These are phyloP conservation scores for Ustilago trichophora DNA, from an alignment of 1,284 basidiomycete genomes.

Conservation along the genomic window DNA sequence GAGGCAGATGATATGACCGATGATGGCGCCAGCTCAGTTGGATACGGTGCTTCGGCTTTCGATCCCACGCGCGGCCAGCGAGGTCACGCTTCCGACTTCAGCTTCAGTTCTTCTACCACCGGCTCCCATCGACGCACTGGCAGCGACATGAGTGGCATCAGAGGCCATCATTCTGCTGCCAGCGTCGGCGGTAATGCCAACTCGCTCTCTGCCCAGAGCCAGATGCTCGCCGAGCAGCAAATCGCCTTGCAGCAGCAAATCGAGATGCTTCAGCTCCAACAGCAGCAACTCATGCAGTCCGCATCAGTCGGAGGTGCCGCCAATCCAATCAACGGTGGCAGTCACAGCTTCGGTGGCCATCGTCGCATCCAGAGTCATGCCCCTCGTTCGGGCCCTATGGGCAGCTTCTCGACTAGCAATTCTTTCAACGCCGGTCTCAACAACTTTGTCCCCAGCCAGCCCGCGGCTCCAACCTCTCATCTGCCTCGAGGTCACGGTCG, in stretches of 20 bases:
- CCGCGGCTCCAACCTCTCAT: constrained; percentile 13
- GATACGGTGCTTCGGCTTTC: constrained; percentile 54
- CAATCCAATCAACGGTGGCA: constrained; percentile 26
- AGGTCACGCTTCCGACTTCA: constrained; percentile 30
- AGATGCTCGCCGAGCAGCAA: constrained; percentile 69
- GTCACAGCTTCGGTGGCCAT: constrained; percentile 69
- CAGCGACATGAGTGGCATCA: constrained; percentile 51
- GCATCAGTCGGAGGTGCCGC: constrained; percentile 25
- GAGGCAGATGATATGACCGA: constrained; percentile 51
- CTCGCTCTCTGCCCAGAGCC: constrained; percentile 71
- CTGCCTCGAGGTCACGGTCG: constrained; percentile 80
- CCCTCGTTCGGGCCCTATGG: constrained; percentile 74
- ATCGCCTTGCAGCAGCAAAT: constrained; percentile 69
- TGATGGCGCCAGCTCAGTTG: constrained; percentile 52
- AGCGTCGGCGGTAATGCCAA: constrained; percentile 81
- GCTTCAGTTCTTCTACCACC: constrained; percentile 27
- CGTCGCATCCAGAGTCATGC: constrained; percentile 84
- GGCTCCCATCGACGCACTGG: constrained; percentile 52
- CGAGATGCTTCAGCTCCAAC: constrained; percentile 67
- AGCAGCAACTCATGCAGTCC: constrained; percentile 67
- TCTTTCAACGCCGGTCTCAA: constrained; percentile 19
- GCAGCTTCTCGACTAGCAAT: constrained; percentile 67
- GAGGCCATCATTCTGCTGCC: constrained; percentile 62
- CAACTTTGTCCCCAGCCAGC: constrained; percentile 30
- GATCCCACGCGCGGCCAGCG: constrained; percentile 51